Evolutionary conservation across 2,329 filamentous ascomycete species (phyloP), one percentile per base, ranked within the genome.

Genomic region (Dactylonectria macrodidyma): DNA sequence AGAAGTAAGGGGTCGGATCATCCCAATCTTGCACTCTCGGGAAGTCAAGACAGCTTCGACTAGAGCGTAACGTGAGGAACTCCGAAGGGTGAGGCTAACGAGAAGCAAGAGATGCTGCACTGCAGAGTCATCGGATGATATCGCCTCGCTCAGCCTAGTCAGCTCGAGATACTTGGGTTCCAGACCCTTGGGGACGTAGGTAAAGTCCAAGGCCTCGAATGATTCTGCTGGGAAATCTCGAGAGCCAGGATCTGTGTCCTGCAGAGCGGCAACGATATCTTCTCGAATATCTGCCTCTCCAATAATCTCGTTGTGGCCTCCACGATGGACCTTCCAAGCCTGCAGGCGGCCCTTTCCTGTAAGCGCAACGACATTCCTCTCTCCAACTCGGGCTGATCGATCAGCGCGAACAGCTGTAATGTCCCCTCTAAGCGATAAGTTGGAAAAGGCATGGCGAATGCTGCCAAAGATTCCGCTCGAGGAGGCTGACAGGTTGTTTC

Each of bases 321-420:
- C 93, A 79, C 95, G 94, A 76, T 95, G 94, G 50, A 98, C 87
- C 77, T 92, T 93, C 96, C 96, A 99, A 8, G 92, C 88, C 74
- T 97, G 92, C 30, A 99, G 83, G 65, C 91, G 88, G 33, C 93
- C 95, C 74, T 92, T 92, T 61, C 90, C 88, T 2, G 95, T 96
- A 14, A 92, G 90, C 44, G 95, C 90, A 54, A 97, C 88, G 38
- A 97, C 87, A 73, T 95, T 94, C 77, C 95, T 91, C 80, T 98
- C 95, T 26, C 95, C 95, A 70, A 94, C 90, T 65, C 91, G 89
- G 44, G 87, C 86, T 10, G 92, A 91, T 59, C 89, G 86, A 50
- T 93, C 93, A 30, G 94, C 91, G 73, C 91, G 90, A 44, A 97
- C 91, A 34, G 95, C 94, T 51, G 91, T 92, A 71, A 98, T 89